A percentile compares a stretch with the other conserved stretches of the same genome.
phyloP scores from a whole-genome alignment of 345 rosid species.

The Gossypium mustelinum region DNA sequence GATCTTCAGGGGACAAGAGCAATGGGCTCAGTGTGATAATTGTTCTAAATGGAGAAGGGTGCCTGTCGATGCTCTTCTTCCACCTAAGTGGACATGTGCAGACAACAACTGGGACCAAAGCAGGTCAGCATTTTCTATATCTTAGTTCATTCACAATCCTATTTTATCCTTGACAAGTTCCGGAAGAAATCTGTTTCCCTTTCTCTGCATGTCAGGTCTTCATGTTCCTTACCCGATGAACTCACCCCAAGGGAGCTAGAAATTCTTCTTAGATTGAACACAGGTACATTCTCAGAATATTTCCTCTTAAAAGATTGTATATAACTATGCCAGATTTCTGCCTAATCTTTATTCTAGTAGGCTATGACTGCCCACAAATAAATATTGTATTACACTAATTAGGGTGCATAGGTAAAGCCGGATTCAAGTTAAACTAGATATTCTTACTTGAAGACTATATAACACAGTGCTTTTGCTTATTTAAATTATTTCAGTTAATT shows the following conservation, averaged over 20 bases:
- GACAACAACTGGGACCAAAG: slow-evolving; percentile 74
- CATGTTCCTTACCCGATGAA: slow-evolving; percentile 85
- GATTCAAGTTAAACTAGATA: neutral
- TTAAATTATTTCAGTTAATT: neutral
- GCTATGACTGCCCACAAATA: neutral
- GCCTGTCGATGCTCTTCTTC: slow-evolving; percentile 81
- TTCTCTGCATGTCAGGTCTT: slow-evolving; percentile 45
- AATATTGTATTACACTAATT: neutral
- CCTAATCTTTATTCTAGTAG: slow-evolving; percentile 1
- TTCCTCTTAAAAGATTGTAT: neutral
- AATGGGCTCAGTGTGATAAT: slow-evolving; percentile 89
- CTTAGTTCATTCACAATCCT: neutral
- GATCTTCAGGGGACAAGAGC: slow-evolving; percentile 80
- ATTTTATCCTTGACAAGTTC: neutral
- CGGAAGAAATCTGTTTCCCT: slow-evolving; percentile 1
- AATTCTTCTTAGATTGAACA: slow-evolving; percentile 55
- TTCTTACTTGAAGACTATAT: neutral
- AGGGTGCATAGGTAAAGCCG: neutral
- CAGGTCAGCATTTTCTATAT: slow-evolving; percentile 42
- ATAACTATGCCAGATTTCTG: neutral
- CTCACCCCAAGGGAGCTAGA: slow-evolving; percentile 70
- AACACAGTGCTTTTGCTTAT: neutral
- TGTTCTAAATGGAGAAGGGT: slow-evolving; percentile 88
- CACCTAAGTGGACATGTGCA: slow-evolving; percentile 75
- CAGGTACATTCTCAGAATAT: slow-evolving; percentile 33